Evolutionary conservation across 768 basidiomycete species (phyloP).

Genomic region (Amanita molliuscula): DNA sequence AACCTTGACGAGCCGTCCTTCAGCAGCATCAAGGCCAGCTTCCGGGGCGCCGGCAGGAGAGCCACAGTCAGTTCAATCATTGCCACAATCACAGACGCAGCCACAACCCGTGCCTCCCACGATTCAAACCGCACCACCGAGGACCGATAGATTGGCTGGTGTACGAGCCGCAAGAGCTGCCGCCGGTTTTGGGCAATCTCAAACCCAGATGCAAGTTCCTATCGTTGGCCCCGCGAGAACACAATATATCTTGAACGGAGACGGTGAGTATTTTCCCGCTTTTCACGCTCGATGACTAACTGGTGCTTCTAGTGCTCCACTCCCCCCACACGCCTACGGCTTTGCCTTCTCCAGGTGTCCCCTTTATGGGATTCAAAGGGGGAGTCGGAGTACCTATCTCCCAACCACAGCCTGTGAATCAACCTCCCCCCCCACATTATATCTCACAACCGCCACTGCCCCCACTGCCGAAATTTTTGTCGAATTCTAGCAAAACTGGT

Average conservation of each 20-base stretch:
- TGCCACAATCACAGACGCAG: neutral
- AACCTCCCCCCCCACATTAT: no score
- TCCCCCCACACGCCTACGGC: neutral
- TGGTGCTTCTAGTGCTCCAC: neutral
- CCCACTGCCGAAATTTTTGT: neutral
- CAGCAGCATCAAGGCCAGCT: neutral
- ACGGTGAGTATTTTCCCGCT: neutral
- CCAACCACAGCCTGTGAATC: neutral
- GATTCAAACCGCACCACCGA: neutral
- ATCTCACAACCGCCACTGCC: neutral
- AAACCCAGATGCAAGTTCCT: neutral
- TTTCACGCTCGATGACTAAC: neutral
- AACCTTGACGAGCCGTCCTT: neutral
- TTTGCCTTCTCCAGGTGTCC: neutral
- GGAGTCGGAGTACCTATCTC: neutral
- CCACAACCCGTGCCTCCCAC: neutral
- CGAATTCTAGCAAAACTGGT: neutral
- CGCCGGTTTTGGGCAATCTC: neutral
- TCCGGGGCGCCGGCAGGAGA: neutral
- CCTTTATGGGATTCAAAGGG: neutral
- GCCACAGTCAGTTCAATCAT: neutral
- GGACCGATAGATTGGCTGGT: neutral
- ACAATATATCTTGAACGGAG: neutral
- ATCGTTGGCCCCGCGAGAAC: neutral
- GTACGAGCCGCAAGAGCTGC: constrained; percentile 2